Base-by-base conservation (phyloP, 176 grass and related monocot species). In the Musa beccarii region DNA sequence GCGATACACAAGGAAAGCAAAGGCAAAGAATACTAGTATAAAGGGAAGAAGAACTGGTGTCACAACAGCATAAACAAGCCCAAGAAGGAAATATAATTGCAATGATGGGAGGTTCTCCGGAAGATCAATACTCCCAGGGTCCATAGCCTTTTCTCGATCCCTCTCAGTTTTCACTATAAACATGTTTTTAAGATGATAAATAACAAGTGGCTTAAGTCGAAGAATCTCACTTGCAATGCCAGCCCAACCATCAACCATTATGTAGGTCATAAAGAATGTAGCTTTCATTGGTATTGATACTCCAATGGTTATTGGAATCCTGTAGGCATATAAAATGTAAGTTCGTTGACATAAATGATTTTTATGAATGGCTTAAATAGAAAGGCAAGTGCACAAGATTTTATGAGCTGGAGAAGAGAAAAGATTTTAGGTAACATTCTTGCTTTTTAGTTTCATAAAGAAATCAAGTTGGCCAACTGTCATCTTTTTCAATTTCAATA, bases 231-330 rank as follows among this genome's bases (percentile, higher is more conserved):
- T 93, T 11, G 94, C 94, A 24, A 91, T 82, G 28, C 94, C 90
- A 76, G 94, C 90, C 94, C 94, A 98, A 43, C 95, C 95, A 68
- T 98, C 95, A n/a, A 98, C 80, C 95, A 98, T 98, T 87, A 93
- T 87, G 69, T 79, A 98, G 49, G 90, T 98, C 94, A 98, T 98
- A 74, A 98, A 98, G 78, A 98, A 98, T 81, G 94, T 98, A 79
- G 94, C 94, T 74, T 98, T 98, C 94, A 98, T 98, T 82, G 94
- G 94, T 84, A 98, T 93, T 43, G 88, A 85, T 62, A 98, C 94
- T 69, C 94, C 94, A 28, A 98, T 98, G 76, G 90, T 93, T 82
- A 73, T 89, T 23, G 90, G 90, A 81, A 98, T 93, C 78, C 94
- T 98, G 77, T 19, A 79, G 2, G 12, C 52, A 87, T 80, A 77